Evolutionary conservation across 805 yeast species (phyloP), one percentile per base, ranked within the genome.

Genomic region (Lipomyces yamanashiensis): DNA sequence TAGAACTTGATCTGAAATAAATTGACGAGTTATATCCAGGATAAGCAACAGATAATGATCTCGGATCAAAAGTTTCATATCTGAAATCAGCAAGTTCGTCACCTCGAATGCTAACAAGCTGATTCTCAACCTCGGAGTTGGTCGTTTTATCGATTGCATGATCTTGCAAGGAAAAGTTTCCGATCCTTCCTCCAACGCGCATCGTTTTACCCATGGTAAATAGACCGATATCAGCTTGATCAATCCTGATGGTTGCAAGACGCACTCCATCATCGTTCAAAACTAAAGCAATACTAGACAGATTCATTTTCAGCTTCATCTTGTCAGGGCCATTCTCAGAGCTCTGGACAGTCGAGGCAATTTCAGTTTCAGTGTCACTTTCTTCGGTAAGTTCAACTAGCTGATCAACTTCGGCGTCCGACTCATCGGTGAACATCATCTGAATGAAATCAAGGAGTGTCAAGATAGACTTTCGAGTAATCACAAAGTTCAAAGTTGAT

Each of bases 201-300:
- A 92, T 80, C 49, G 85, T 87, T 65, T 88, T 95, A 0, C 96
- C 96, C 9, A 90, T 76, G 47, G 92, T 72, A 36, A 85, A 79
- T 7, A 90, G 85, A 17, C 80, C 77, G 57, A 91, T 81, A 58
- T 83, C 82, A 2, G 97, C 97, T 10, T 88, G 83, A 49, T 90
- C 86, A 61, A 95, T 79, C 52, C 84, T 82, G 65, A 92, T 73
- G 0, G 97, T 90, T 0, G 97, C 96, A 50, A 95, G 75, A 69
- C 88, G 87, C 55, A 87, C 80, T 3, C 92, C 87, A 62, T 91
- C 96, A 72, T 93, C 98, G 71, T 90, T 89, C 55, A 95, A 77
- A 3, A 90, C 85, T 54, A 90, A 73, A 8, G 87, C 84, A 13
- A 93, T 84, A 71, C 96, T 87, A 51, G 86, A 90, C 71, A 95